A percentile compares a stretch with the other conserved stretches of the same genome.
phyloP scores from a whole-genome alignment of 306 rosid species.

The Vigna mungo region DNA sequence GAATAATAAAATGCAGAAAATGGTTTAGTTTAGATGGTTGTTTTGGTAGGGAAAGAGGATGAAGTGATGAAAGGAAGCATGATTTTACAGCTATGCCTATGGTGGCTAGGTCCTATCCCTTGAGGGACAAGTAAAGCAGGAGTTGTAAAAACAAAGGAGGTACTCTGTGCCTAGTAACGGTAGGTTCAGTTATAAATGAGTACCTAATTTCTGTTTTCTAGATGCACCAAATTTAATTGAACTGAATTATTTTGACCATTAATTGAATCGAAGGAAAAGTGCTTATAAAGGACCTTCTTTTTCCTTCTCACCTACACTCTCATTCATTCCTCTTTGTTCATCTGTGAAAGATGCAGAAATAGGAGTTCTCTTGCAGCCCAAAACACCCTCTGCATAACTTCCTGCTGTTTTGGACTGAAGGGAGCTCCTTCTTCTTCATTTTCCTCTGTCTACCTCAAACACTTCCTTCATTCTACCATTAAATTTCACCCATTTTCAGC shows the following conservation, averaged over 20 bases:
- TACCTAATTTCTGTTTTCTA: constrained; percentile 27
- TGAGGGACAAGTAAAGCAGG: constrained; percentile 39
- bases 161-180: constrained; percentile 26
- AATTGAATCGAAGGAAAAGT: constrained; percentile 28
- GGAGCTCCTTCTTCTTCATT: constrained; percentile 79
- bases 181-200: constrained; percentile 36
- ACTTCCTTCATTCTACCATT: neutral
- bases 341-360: constrained; percentile 63
- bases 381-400: constrained; percentile 41
- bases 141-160: constrained; percentile 29
- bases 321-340: neutral
- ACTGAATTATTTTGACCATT: constrained; percentile 5
- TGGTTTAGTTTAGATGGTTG: too few species aligned
- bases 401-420: constrained; percentile 73
- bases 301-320: constrained; percentile 21
- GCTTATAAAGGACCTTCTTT: constrained; percentile 29
- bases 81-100: constrained; percentile 31
- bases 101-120: constrained; percentile 28
- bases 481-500: neutral
- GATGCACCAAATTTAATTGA: constrained; percentile 27
- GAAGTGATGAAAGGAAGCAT: neutral
- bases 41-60: neutral
- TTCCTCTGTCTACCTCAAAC: constrained; percentile 37
- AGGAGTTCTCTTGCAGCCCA: constrained; percentile 70
- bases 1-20: too few species aligned